Base-by-base conservation (phyloP, 2,329 filamentous ascomycete genomes). In the Gnomoniopsis sp. region DNA sequence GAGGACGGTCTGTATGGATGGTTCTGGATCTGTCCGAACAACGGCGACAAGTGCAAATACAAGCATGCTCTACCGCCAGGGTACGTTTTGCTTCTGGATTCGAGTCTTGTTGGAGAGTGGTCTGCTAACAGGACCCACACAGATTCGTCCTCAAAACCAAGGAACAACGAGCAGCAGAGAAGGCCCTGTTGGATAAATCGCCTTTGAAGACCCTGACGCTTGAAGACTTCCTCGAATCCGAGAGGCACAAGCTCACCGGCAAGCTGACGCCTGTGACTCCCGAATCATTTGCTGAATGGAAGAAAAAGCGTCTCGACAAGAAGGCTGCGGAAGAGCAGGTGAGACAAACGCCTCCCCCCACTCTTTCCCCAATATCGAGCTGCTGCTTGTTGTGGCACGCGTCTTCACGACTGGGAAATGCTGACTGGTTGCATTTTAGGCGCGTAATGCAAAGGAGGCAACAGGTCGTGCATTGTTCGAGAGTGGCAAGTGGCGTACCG, bases 1-100 rank as follows among this genome's bases (percentile, higher is more conserved):
- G 95, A 99, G 77, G 95, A 99, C 71, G 90, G 92, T 69, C 99
- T 98, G 76, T 99, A 99, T 69, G 95, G 95, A 63, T 99, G 95
- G 95, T 98, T 99, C 77, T 99, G 95, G 95, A 82, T 87, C 60
- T 99, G 95, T 83, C 95, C 95, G 49, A 98, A 98, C 70, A 93
- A 92, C 65, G 93, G 90, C 64, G 89, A 99, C 72, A 91, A 96
- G 76, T 99, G 95, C 89, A 98, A 95, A 88, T 99, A 99, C 73
- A 93, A 90, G 77, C 95, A 99, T 75, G 92, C 90, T 69, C 82
- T 99, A 68, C 95, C 96, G 67, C 90, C 93, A 70, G 95, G 95
- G 90, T 96, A 85, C 70, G 89, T 85, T 41, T 26, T 34, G 14
- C 38, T 4, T 46, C 12, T 33, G 33, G 26, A 19, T 19, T 34